Conservation (phyloP, 2,329 filamentous ascomycete genomes). For the Ophiostoma tasmaniense region DNA sequence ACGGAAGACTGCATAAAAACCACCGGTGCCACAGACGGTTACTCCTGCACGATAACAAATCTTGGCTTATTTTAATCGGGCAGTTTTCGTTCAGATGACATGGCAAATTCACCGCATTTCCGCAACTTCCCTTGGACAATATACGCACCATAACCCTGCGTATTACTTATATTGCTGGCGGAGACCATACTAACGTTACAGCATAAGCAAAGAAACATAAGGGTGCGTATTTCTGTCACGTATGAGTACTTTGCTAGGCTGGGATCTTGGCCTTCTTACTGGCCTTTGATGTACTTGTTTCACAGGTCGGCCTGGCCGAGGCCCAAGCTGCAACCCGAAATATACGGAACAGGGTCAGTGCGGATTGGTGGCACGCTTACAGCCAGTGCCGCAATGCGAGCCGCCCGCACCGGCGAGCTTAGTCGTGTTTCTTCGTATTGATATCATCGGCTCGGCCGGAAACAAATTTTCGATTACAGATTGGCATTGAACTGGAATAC, state of each 20-base stretch:
- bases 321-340: background rate
- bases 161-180: background rate
- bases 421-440: background rate
- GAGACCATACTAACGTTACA: background rate
- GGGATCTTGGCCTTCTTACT: background rate
- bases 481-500: background rate
- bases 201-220: background rate
- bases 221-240: background rate
- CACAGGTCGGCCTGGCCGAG: background rate
- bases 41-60: background rate
- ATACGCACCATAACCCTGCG: background rate
- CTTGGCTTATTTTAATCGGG: background rate
- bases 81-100: conserved; percentile 2
- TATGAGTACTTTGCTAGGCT: background rate
- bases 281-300: background rate
- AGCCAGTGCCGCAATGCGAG: background rate
- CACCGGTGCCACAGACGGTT: background rate
- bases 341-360: background rate
- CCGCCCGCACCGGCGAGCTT: background rate
- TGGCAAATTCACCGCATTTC: background rate
- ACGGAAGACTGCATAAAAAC: background rate
- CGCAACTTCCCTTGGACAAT: background rate
- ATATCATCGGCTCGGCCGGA: background rate
- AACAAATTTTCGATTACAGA: background rate
- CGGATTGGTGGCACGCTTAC: background rate